Evolutionary conservation across 2,329 filamentous ascomycete genomes (phyloP).

Genomic region (Aspergillus thermomutatus): DNA sequence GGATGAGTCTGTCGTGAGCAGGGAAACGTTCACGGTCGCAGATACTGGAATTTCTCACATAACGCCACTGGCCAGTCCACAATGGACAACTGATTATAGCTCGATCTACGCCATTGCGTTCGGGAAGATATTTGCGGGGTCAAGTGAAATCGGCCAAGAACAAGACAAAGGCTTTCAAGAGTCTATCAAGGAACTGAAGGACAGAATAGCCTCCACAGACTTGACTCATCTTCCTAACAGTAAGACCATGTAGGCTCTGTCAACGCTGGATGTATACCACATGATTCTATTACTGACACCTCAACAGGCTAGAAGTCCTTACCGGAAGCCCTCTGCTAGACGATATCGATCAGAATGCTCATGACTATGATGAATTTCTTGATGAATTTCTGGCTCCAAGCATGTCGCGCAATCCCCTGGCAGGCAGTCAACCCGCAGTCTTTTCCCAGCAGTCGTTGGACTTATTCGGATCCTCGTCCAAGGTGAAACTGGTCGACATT

Average conservation of each 20-base stretch:
- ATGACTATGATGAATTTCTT: slow-evolving; percentile 26
- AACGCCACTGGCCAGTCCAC: slow-evolving; percentile 14
- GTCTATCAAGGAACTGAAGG: slow-evolving; percentile 20
- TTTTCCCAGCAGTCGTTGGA: slow-evolving; percentile 16
- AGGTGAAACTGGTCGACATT: slow-evolving; percentile 21
- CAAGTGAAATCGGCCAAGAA: slow-evolving; percentile 1
- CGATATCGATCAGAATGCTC: slow-evolving; percentile 36
- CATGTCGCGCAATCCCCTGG: not conserved
- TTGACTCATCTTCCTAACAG: slow-evolving; percentile 10
- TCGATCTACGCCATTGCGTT: slow-evolving; percentile 25
- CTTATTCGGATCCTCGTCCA: slow-evolving; percentile 11
- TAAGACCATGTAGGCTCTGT: slow-evolving; percentile 29
- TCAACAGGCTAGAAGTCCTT: slow-evolving; percentile 31
- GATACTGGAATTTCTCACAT: slow-evolving; percentile 9
- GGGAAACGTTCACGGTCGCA: slow-evolving; percentile 4
- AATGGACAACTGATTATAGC: slow-evolving; percentile 30
- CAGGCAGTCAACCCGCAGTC: not conserved
- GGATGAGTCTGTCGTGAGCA: slow-evolving; percentile 25
- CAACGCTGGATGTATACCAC: not conserved
- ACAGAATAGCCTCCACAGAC: slow-evolving; percentile 3
- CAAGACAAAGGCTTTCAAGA: slow-evolving; percentile 18
- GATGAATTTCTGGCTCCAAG: slow-evolving; percentile 5
- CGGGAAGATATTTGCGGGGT: slow-evolving; percentile 9
- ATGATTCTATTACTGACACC: slow-evolving; percentile 8
- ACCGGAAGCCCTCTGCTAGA: slow-evolving; percentile 24